Conservation (phyloP, 176 grass and related monocot species). For the Poa annua region DNA sequence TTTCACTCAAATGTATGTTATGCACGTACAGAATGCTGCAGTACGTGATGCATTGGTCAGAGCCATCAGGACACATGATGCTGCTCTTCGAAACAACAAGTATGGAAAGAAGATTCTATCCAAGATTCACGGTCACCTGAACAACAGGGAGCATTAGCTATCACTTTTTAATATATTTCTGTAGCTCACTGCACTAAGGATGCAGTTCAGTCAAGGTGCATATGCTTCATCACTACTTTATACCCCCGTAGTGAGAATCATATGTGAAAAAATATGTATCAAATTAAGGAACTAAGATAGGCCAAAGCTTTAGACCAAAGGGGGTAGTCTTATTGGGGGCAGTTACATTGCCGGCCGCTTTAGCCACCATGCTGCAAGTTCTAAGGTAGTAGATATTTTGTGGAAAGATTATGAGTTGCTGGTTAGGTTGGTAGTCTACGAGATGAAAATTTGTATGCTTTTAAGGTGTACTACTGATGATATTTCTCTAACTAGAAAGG, state of each 20-base stretch:
- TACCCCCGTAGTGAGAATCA: background rate
- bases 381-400: background rate
- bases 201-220: background rate
- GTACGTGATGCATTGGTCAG: conserved; percentile 39
- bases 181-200: background rate
- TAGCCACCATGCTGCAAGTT: background rate
- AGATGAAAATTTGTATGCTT: background rate
- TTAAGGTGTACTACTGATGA: background rate
- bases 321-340: background rate
- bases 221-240: background rate
- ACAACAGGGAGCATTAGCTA: conserved; percentile 37
- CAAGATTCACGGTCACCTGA: conserved; percentile 52
- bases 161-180: background rate
- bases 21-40: conserved; percentile 40
- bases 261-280: background rate
- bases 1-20: background rate
- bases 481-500: background rate
- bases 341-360: background rate
- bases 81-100: conserved; percentile 53
- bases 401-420: background rate
- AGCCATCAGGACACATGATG: conserved; percentile 46
- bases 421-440: background rate
- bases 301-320: background rate
- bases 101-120: conserved; percentile 69
- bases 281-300: background rate